Evolutionary conservation across 2,329 filamentous ascomycete species (phyloP).

Genomic region (Allantophomopsis lycopodina): DNA sequence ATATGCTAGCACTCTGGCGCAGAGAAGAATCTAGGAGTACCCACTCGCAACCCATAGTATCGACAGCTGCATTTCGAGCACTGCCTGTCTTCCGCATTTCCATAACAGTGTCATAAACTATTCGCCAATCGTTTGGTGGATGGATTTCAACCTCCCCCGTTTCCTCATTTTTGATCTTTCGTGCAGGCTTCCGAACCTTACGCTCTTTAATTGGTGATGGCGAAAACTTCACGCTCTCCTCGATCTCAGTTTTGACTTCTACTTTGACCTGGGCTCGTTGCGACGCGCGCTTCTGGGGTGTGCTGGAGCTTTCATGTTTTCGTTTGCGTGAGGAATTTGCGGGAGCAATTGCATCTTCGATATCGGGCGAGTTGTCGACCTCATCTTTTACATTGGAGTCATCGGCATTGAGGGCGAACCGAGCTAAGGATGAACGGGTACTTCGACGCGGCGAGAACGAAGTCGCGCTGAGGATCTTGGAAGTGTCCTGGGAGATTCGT

Average conservation of each 20-base stretch:
- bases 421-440: conserved; percentile 33
- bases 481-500: conserved; percentile 41
- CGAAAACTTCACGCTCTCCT: conserved; percentile 14
- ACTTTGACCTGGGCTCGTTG: conserved; percentile 16
- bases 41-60: conserved; percentile 92
- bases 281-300: conserved; percentile 9
- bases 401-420: conserved; percentile 23
- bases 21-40: conserved; percentile 21
- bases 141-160: conserved; percentile 25
- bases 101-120: conserved; percentile 64
- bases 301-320: conserved; percentile 25
- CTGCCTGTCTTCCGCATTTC: conserved; percentile 54
- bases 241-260: conserved; percentile 26
- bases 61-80: conserved; percentile 68
- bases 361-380: conserved; percentile 24
- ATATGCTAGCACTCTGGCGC: too few relatives aligned
- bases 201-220: conserved; percentile 18
- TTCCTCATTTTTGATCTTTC: conserved; percentile 24
- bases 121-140: conserved; percentile 73
- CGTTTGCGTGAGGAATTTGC: conserved; percentile 26
- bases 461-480: conserved; percentile 36
- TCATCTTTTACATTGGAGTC: conserved; percentile 12
- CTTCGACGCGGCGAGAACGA: conserved; percentile 27
- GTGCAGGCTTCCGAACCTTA: conserved; percentile 30
- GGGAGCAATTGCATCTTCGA: conserved; percentile 37